Conservation (phyloP, 2,329 filamentous ascomycete genomes). For the Exutisphaerella laricina region DNA sequence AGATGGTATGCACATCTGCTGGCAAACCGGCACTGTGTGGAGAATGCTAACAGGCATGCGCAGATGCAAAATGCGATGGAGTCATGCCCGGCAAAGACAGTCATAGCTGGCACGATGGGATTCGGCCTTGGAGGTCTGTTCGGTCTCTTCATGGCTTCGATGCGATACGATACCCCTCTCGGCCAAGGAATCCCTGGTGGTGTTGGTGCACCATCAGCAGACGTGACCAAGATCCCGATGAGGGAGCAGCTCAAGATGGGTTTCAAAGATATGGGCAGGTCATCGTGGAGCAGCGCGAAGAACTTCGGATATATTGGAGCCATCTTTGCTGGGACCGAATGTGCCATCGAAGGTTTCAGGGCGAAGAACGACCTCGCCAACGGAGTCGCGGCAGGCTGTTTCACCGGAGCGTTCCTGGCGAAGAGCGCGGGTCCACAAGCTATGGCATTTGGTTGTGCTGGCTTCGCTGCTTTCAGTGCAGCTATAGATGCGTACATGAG, state of each 20-base stretch:
- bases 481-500: constrained; percentile 92
- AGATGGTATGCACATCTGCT: constrained; percentile 33
- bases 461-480: constrained; percentile 87
- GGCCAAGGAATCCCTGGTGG: constrained; percentile 48
- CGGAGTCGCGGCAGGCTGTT: constrained; percentile 78
- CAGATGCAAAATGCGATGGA: constrained; percentile 87
- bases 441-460: constrained; percentile 77
- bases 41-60: too few species aligned
- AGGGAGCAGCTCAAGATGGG: constrained; percentile 77
- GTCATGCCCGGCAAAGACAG: constrained; percentile 82
- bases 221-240: constrained; percentile 57
- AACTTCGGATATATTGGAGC: constrained; percentile 94
- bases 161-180: constrained; percentile 96
- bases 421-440: constrained; percentile 85
- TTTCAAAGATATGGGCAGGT: constrained; percentile 89
- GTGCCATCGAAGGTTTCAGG: constrained; percentile 84
- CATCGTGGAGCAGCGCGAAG: constrained; percentile 77
- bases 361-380: constrained; percentile 93
- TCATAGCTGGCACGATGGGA: constrained; percentile 85
- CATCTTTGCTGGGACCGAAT: constrained; percentile 88
- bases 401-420: constrained; percentile 85
- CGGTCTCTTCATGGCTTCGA: constrained; percentile 96
- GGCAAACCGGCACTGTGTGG: background rate
- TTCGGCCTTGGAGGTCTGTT: constrained; percentile 92
- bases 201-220: constrained; percentile 44